These are phyloP conservation scores for Fusarium sp. DNA, from an alignment of 2,329 filamentous ascomycete genomes.

Conservation along the genomic window DNA sequence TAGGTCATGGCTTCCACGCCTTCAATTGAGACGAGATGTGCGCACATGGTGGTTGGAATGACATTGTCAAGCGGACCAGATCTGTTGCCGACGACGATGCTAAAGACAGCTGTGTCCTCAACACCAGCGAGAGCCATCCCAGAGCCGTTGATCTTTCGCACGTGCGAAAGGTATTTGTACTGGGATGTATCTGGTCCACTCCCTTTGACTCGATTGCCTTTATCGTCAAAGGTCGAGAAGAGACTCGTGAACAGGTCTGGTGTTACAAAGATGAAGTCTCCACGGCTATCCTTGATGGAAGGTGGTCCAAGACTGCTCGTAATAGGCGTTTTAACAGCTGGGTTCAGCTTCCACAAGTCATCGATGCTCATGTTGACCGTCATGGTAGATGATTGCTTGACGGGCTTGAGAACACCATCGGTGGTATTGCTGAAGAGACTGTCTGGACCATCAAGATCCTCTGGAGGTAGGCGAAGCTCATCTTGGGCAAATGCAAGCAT, in stretches of 20 bases:
- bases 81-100: slow-evolving; percentile 48
- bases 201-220: neutral
- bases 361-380: slow-evolving; percentile 22
- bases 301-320: neutral
- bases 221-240: slow-evolving; percentile 20
- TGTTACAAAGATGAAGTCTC: slow-evolving; percentile 46
- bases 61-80: slow-evolving; percentile 44
- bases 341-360: neutral
- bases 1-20: slow-evolving; percentile 45
- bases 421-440: neutral
- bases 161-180: slow-evolving; percentile 51
- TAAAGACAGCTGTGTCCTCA: slow-evolving; percentile 44
- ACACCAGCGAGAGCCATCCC: slow-evolving; percentile 51
- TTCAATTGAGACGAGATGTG: slow-evolving; percentile 52
- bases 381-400: slow-evolving; percentile 1
- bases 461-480: slow-evolving; percentile 46
- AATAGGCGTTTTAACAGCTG: neutral
- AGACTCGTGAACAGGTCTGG: slow-evolving; percentile 41
- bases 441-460: slow-evolving; percentile 20
- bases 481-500: slow-evolving; percentile 45
- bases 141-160: slow-evolving; percentile 50
- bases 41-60: slow-evolving; percentile 42
- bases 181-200: slow-evolving; percentile 24
- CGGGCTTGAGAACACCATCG: neutral
- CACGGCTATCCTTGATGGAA: neutral